phyloP scores from a whole-genome alignment of 345 rosid genomes.

The Nephelium lappaceum region DNA sequence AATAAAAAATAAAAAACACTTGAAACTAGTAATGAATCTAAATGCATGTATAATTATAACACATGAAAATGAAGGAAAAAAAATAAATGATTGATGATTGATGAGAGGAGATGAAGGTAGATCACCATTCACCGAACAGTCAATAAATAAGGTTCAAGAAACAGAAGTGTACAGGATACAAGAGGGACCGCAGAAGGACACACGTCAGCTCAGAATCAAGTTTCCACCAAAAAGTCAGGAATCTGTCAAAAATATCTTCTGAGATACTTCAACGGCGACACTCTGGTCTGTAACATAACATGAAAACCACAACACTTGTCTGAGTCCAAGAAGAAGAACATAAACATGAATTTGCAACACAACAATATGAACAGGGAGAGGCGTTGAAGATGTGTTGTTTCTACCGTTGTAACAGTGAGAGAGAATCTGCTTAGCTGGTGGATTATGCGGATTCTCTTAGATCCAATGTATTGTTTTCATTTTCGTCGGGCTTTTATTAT shows the following conservation, averaged over 20 bases:
- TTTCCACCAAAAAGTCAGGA: background rate
- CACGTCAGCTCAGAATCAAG: background rate
- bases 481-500: no score
- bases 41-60: background rate
- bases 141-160: background rate
- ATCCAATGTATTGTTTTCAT: background rate
- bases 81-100: background rate
- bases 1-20: background rate
- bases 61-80: background rate
- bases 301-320: background rate
- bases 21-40: background rate
- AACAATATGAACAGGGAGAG: no score
- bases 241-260: background rate
- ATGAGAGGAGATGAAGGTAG: background rate
- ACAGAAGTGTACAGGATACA: conserved; percentile 17
- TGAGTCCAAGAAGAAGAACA: background rate
- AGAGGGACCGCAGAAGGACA: background rate
- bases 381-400: background rate
- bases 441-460: background rate
- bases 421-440: no score
- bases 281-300: background rate
- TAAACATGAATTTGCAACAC: no score
- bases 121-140: background rate
- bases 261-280: background rate
- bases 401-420: no score